Conservation (phyloP, 768 basidiomycete species). For the Tephrocybe sp. region DNA sequence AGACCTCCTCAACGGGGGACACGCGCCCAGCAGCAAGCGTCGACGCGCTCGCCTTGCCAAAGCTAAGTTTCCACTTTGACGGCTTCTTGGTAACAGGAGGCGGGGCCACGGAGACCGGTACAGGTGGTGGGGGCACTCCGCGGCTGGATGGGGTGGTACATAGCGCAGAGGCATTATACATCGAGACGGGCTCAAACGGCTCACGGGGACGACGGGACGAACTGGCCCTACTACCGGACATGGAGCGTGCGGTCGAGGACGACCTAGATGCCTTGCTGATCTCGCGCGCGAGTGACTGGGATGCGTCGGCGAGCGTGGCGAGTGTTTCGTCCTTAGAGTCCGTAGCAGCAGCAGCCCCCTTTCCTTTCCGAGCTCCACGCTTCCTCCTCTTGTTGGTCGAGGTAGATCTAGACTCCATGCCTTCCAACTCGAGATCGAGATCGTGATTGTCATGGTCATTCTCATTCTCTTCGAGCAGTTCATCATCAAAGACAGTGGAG, state of each 20-base stretch:
- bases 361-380: constrained; percentile 83
- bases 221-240: constrained; percentile 24
- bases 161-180: constrained; percentile 39
- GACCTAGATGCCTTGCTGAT: constrained; percentile 67
- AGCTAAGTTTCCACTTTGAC: constrained; percentile 83
- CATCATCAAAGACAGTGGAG: constrained; percentile 57
- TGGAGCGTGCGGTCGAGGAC: constrained; percentile 36
- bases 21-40: constrained; percentile 35
- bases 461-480: constrained; percentile 43
- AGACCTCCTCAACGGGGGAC: constrained; percentile 41
- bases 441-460: constrained; percentile 39
- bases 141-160: constrained; percentile 22
- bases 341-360: constrained; percentile 49
- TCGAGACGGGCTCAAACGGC: constrained; percentile 45
- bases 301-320: constrained; percentile 73
- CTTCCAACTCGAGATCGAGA: constrained; percentile 33
- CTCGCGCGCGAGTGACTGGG: constrained; percentile 82
- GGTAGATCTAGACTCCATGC: constrained; percentile 54
- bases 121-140: constrained; percentile 17
- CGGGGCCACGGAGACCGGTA: constrained; percentile 21
- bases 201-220: constrained; percentile 27
- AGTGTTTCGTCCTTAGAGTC: constrained; percentile 56
- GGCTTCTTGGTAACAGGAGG: constrained; percentile 68
- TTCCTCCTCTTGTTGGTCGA: constrained; percentile 82
- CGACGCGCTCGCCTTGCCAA: constrained; percentile 56